These are phyloP conservation scores for Pontederia paniculata DNA, from an alignment of 176 grass and related monocot species.

Conservation along the genomic window DNA sequence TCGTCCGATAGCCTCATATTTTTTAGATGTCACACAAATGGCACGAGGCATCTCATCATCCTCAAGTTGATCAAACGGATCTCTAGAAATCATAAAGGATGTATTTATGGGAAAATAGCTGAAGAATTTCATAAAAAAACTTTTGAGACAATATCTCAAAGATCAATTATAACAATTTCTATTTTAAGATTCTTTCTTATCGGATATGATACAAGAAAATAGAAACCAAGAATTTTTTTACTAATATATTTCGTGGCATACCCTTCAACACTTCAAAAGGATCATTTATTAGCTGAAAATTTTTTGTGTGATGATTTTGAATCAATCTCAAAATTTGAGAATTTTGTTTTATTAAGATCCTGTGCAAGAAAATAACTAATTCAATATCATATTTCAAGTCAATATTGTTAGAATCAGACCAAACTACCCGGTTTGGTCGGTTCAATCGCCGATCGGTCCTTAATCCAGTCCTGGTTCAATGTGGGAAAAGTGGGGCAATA, in stretches of 20 bases:
- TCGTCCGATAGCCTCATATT: slow-evolving; percentile 75
- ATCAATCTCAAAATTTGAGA: slow-evolving; percentile 75
- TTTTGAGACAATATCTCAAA: background rate
- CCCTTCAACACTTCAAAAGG: slow-evolving; percentile 59
- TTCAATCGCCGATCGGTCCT: too few relatives aligned
- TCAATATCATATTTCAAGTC: background rate
- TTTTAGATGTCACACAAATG: slow-evolving; percentile 70
- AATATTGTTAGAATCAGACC: too few relatives aligned
- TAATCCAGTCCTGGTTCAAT: too few relatives aligned
- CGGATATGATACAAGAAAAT: background rate
- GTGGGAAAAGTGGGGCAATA: too few relatives aligned
- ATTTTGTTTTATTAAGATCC: slow-evolving; percentile 90
- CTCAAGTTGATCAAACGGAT: slow-evolving; percentile 60
- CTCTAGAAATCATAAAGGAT: slow-evolving; percentile 21
- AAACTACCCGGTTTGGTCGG: too few relatives aligned
- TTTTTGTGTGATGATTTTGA: slow-evolving; percentile 81
- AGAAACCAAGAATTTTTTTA: too few relatives aligned
- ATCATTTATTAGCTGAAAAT: slow-evolving; percentile 85
- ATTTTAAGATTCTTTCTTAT: too few relatives aligned
- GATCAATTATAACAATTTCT: too few relatives aligned
- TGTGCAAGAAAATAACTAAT: slow-evolving; percentile 35
- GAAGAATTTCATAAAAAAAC: background rate
- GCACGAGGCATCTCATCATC: slow-evolving; percentile 86
- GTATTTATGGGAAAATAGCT: too few relatives aligned
- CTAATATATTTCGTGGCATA: slow-evolving; percentile 23